A percentile compares a stretch with the other conserved stretches of the same genome.
phyloP scores from a whole-genome alignment of 176 grass and related monocot genomes.

The Microstegium vimineum region DNA sequence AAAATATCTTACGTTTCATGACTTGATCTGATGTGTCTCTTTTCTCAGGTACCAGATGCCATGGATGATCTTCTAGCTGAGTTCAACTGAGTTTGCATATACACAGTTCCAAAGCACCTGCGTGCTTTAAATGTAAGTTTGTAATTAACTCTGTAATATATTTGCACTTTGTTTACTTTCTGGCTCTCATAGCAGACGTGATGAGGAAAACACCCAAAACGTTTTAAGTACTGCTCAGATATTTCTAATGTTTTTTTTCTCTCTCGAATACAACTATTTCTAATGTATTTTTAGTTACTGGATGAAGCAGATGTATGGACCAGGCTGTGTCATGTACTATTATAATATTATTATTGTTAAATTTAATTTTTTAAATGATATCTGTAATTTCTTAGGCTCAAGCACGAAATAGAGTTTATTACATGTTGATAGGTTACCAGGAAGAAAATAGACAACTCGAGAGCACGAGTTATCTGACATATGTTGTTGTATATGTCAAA shows the following conservation, averaged over 20 bases:
- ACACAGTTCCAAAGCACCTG: constrained; percentile 86
- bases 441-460: constrained; percentile 72
- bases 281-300: background rate
- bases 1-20: background rate
- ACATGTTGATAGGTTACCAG: constrained; percentile 63
- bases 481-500: constrained; percentile 65
- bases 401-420: constrained; percentile 49
- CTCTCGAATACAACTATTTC: background rate
- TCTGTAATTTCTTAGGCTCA: constrained; percentile 45
- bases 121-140: constrained; percentile 83
- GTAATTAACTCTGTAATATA: background rate
- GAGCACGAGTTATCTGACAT: constrained; percentile 57
- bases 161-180: background rate
- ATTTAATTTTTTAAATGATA: constrained; percentile 3
- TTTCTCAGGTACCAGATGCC: constrained; percentile 55
- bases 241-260: too few species aligned
- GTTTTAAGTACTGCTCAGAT: background rate
- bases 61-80: constrained; percentile 89
- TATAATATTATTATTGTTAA: background rate
- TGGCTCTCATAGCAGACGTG: constrained; percentile 17
- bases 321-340: background rate
- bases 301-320: background rate
- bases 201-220: background rate
- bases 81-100: constrained; percentile 84
- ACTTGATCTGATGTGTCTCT: background rate